Base-by-base conservation (phyloP, 129 eudicot genomes). In the Centaurea solstitialis region DNA sequence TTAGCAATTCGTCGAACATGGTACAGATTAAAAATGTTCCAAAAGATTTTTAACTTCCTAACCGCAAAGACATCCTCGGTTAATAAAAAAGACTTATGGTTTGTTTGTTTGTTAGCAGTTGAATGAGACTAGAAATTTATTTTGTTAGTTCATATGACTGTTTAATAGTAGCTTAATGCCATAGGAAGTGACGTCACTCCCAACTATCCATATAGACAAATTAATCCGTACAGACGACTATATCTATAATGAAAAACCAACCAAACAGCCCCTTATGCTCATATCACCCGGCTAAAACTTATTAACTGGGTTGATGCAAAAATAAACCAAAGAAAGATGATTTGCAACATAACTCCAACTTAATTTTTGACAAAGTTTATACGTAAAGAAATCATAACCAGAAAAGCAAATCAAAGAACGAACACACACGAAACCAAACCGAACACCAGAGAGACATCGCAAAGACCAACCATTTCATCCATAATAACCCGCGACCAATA, bases 401-500 rank as follows among this genome's bases (percentile, higher is more conserved):
- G 65, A 57, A 57, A 57, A 57, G 22, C 64, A 57, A 57, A 57
- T 57, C 21, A 57, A 57, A 57, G 62, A 53, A 12, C 0, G n/a
- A 53, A 53, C 64, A 53, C 64, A 53, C 5, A 53, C n/a, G 64
- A 53, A 17, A 53, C 62, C 8, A 53, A 17, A 3, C 62, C 5
- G 9, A 17, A 80, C 11, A 72, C 20, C 22, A 17, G 8, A 57
- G 20, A 80, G 2, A 7, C 84, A 61, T n/a, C 11, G 13, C 21
- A 6, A 81, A 75, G 30, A 74, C 21, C 24, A 81, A 66, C 79
- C 79, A 74, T 65, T 81, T 66, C 73, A 81, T 65, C 35, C 80
- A 81, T 15, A 50, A 73, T 62, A 72, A 53, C 40, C 84, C 1
- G 28, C 12, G 13, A 21, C 65, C 15, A 50, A 76, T 82, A 69